Evolutionary conservation across 2,329 filamentous ascomycete genomes (phyloP), one percentile per base, ranked within the genome.

Genomic region (Arachnopeziza araneosa): DNA sequence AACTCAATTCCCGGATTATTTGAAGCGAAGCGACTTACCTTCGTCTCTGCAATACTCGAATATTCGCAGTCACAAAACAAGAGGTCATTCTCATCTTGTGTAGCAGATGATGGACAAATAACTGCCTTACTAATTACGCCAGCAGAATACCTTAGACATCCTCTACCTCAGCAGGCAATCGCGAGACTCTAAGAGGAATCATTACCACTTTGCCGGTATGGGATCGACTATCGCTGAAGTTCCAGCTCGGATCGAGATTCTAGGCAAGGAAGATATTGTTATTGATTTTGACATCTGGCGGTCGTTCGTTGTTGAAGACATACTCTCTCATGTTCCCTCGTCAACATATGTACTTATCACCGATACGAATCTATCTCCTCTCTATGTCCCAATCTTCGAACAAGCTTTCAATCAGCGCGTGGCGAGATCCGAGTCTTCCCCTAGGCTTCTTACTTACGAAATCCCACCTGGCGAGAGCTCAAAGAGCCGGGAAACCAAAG

Each of bases 341-440:
- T 96, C 92, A 21, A 98, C 93, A 63, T 99, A 98, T 74, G 89
- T 98, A 60, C 87, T 99, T 63, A 90, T 99, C 70, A 98, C 95
- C 75, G 95, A 99, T 77, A 96, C 93, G 52, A 98, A 98, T 73
- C 84, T 99, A 63, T 84, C 83, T 63, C 82, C 87, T 23, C 82
- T 87, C 68, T 98, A 98, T 75, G 87, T 92, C 0, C 85, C 90
- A n/a, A 73, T 79, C 26, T 97, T 99, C 75, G 76, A 86, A 71
- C 77, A 82, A 62, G 79, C 80, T 65, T 93, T 95, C 75, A 76
- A 84, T 55, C 68, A 71, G 50, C 76, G 79, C 52, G 67, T 71
- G 30, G 60, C 63, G 9, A 71, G 70, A 57, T 60, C 60, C 62
- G 70, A 80, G 55, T 72, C 77, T 58, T 72, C 77, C 14, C 82